phyloP scores from a whole-genome alignment of 768 basidiomycete species.

The Tulasnella sp. region DNA sequence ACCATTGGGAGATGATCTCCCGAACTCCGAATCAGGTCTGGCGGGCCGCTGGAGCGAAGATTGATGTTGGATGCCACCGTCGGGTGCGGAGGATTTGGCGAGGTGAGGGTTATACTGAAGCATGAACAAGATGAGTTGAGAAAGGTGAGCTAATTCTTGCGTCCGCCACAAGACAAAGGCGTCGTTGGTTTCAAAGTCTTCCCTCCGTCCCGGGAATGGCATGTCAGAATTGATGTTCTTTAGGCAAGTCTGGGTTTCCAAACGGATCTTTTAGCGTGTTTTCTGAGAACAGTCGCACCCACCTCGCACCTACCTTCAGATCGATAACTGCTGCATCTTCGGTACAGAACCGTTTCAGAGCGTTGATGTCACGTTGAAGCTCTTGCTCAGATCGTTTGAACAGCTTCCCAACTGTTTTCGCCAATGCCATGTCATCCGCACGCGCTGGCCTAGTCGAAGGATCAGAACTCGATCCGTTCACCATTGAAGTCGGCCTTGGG shows the following conservation, averaged over 20 bases:
- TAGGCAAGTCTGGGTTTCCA: conserved; percentile 80
- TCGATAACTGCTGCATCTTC: conserved; percentile 81
- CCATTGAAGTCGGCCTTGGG: conserved; percentile 20
- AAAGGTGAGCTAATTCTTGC: conserved; percentile 70
- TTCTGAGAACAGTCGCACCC: background rate
- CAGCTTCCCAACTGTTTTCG: conserved; percentile 52
- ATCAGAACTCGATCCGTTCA: background rate
- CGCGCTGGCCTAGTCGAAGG: background rate
- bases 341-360: conserved; percentile 51
- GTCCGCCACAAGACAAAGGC: conserved; percentile 80
- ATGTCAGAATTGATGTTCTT: conserved; percentile 82
- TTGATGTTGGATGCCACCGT: conserved; percentile 42
- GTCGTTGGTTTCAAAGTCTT: conserved; percentile 75
- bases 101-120: conserved; percentile 77
- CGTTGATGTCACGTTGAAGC: conserved; percentile 64
- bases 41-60: conserved; percentile 27
- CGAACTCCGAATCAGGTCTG: background rate
- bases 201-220: conserved; percentile 72
- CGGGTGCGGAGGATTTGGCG: conserved; percentile 63
- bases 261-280: conserved; percentile 1
- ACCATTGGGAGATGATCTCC: conserved; percentile 7
- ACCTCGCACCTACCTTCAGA: conserved; percentile 51
- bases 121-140: conserved; percentile 82
- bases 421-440: conserved; percentile 60
- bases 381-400: conserved; percentile 65